A percentile compares a stretch with the other conserved stretches of the same genome.
Evolutionary conservation across 1,284 basidiomycete species (phyloP).

Genomic region (Leccinum brunneo-olivaceum): DNA sequence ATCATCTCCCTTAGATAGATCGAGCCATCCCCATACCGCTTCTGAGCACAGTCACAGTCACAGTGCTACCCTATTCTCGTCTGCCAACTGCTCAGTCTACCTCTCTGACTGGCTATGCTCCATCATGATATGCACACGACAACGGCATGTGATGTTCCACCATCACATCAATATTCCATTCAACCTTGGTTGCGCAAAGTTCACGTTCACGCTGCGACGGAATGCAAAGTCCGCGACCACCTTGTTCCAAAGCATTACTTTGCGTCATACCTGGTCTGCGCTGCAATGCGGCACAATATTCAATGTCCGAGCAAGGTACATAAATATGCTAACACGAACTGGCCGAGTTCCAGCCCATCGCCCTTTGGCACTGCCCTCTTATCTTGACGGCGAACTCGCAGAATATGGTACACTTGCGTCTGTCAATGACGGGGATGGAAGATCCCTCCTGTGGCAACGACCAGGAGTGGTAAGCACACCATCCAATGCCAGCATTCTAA

Average conservation of each 20-base stretch:
- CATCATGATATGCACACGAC: conserved; percentile 7
- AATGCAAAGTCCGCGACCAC: neutral
- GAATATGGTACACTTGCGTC: conserved; percentile 1
- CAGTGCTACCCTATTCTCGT: neutral
- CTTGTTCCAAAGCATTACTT: neutral
- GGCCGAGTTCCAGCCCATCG: neutral
- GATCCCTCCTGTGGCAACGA: conserved; percentile 7
- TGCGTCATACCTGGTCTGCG: neutral
- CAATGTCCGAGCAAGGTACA: conserved; percentile 5
- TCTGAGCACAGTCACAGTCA: too few relatives aligned
- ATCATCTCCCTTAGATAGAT: conserved; percentile 5
- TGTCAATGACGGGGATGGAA: neutral
- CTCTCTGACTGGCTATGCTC: conserved; percentile 1
- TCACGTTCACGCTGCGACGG: neutral
- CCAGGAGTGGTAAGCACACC: neutral
- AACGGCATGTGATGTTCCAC: neutral
- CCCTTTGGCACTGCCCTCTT: neutral
- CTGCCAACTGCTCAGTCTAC: neutral
- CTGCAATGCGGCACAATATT: neutral
- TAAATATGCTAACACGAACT: neutral
- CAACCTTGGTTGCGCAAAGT: neutral
- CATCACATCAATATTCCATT: neutral
- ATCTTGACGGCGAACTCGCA: conserved; percentile 1
- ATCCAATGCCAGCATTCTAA: neutral
- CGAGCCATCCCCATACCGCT: conserved; percentile 2